Conservation (phyloP, 2,329 filamentous ascomycete genomes). For the Aureobasidium uvarum region DNA sequence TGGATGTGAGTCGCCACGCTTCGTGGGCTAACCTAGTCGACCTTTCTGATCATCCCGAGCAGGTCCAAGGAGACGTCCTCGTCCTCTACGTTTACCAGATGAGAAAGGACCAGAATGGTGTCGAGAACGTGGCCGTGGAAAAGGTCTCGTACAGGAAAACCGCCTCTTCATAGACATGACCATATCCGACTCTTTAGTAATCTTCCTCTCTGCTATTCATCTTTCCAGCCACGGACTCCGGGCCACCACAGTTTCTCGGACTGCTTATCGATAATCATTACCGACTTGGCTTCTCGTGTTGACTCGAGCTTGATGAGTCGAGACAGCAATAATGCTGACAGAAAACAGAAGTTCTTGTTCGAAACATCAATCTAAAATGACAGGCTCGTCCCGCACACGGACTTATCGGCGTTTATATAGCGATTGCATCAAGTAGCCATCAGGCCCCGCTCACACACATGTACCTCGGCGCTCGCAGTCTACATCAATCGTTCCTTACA, state of each 20-base stretch:
- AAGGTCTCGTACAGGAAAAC: conserved; percentile 56
- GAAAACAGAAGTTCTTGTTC: not conserved
- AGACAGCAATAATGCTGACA: not conserved
- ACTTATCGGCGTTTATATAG: conserved; percentile 7
- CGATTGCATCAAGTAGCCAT: too few species aligned
- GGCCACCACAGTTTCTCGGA: not conserved
- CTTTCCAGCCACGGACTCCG: not conserved
- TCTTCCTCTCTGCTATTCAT: not conserved
- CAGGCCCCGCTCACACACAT: too few species aligned
- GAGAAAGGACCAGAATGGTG: conserved; percentile 52
- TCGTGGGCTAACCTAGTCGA: conserved; percentile 24
- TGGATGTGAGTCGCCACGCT: conserved; percentile 72
- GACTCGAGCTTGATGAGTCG: not conserved
- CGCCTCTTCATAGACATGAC: conserved; percentile 21
- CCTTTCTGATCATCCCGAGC: conserved; percentile 26
- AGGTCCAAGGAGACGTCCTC: conserved; percentile 95
- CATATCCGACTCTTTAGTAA: conserved; percentile 10
- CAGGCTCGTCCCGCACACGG: conserved; percentile 5
- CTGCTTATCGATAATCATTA: not conserved
- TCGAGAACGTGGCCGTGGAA: conserved; percentile 55
- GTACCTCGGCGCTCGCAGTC: not conserved
- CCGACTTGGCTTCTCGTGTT: not conserved
- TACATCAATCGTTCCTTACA: not conserved
- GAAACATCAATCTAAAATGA: not conserved
- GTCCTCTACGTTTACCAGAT: conserved; percentile 86